A percentile compares a stretch with the other conserved stretches of the same genome.
phyloP scores from a whole-genome alignment of 345 rosid genomes.

The Linum lewisii region DNA sequence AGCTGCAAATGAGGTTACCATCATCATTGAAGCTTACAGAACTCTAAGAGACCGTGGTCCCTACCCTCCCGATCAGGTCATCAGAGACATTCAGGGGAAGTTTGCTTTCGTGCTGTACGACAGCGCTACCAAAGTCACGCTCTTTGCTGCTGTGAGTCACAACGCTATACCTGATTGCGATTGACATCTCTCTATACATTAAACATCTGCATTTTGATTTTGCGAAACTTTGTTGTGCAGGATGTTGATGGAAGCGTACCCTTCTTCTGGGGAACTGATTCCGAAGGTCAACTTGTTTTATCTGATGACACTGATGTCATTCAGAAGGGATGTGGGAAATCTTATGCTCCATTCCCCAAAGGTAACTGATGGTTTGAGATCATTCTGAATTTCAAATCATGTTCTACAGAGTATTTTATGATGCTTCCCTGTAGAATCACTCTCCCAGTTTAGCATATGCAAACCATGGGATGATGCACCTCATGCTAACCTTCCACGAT shows the following conservation, averaged over 20 bases:
- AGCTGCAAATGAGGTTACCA: conserved; percentile 78
- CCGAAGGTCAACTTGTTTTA: conserved; percentile 67
- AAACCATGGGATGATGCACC: no score
- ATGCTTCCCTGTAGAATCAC: no score
- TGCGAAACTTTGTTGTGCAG: conserved; percentile 25
- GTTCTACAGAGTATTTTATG: no score
- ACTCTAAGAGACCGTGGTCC: conserved; percentile 96
- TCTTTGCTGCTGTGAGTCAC: conserved; percentile 64
- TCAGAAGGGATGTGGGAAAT: conserved; percentile 81
- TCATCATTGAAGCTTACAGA: conserved; percentile 83
- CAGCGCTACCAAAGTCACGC: conserved; percentile 43
- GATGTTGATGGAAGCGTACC: conserved; percentile 84
- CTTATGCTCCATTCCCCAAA: conserved; percentile 92
- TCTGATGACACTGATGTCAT: conserved; percentile 60
- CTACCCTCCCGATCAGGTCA: conserved; percentile 89
- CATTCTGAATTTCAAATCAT: neutral
- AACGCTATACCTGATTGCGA: neutral
- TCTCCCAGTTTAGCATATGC: no score
- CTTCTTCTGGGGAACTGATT: conserved; percentile 82
- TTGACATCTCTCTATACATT: no score
- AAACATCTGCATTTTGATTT: neutral
- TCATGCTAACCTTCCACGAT: no score
- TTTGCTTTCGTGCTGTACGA: conserved; percentile 73
- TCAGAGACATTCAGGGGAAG: conserved; percentile 70
- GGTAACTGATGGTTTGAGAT: conserved; percentile 29